Base-by-base conservation (phyloP, 495 filamentous ascomycete species). In the Aspergillus ostianus region DNA sequence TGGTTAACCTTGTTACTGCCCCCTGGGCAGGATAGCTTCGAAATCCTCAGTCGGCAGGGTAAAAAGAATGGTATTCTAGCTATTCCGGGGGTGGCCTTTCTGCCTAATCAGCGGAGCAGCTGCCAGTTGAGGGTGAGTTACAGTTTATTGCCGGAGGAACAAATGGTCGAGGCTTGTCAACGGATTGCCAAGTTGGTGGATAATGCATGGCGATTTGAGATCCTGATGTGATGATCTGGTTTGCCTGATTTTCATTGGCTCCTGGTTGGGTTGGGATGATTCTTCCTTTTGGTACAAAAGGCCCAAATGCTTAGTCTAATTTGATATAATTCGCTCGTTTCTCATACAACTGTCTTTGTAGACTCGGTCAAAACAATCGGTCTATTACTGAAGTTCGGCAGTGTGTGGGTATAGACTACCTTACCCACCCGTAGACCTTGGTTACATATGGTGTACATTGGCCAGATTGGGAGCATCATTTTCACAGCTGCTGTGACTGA, bases 71-170 rank as follows among this genome's bases (percentile, higher is more conserved):
- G 47, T 2, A 54, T 54, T 18, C 29, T 54, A 10, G 52, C 52
- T 10, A 45, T 41, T 41, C 52, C 52, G 2, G 52, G 52, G n/a
- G 29, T 54, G 17, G 52, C 52, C 17, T 54, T 54, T 32, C 17
- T 45, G 52, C 52, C 52, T 4, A 54, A 54, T 41, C 19, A 54
- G 27, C 30, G 20, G 2, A 54, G 10, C 8, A 54, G n/a, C 6
- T 57, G 55, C 15, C 45, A 57, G 2, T 48, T 57, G 27, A 45
- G 55, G 27, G 55, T 50, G 13, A 57, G 55, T 27, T 57, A 48
- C 19, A 57, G 55, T 36, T 21, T 57, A 4, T 29, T 57, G n/a
- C 47, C 55, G 0, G 55, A 57, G 27, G 27, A 29, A 7, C 4
- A 57, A 10, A 49, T 57, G 55, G 26, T 17, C 2, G 46, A 49